Base-by-base conservation (phyloP, 495 filamentous ascomycete genomes). In the Echria macrotheca region DNA sequence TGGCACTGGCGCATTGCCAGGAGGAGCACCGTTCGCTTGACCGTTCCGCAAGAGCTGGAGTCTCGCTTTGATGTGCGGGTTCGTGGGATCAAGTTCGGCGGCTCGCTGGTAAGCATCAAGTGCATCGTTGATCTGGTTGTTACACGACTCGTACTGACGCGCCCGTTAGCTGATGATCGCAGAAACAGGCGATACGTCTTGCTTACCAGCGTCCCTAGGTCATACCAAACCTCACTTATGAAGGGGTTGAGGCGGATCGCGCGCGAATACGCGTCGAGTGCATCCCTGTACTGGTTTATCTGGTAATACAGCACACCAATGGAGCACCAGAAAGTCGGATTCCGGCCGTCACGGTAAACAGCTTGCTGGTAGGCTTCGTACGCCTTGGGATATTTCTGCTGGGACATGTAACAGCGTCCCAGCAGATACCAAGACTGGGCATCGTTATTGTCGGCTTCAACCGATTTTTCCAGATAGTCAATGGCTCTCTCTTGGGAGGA, bases 181-280 rank as follows among this genome's bases (percentile, higher is more conserved):
- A n/a, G n/a, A n/a, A n/a, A n/a, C n/a, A n/a, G n/a, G n/a, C n/a
- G n/a, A n/a, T n/a, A n/a, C n/a, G n/a, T n/a, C n/a, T n/a, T n/a
- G n/a, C 86, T 75, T 80, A 95, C 88, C 72, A 98, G 60, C 57
- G 94, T 99, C 32, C 93, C 93, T 32, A 99, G 72, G 71, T 99
- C 94, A 69, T 97, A 99, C 93, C 93, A 99, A 32, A 99, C 93
- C 66, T 99, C 93, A 4, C 93, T 97, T 54, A 99, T 99, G 74
- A 94, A 96, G 2, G 93, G 93, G 64, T 97, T 99, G 60, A 99
- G 72, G 50, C 93, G 88, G 59, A 99, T 99, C 35, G 93, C 93
- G 52, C 93, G 89, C 56, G 90, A 96, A 70, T 99, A 99, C 52
- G 93, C 93, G 77, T 99, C 93, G 42, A 99, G 80, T 14, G 93